Evolutionary conservation across 768 basidiomycete species (phyloP).

Genomic region (Mycena kentingensis): DNA sequence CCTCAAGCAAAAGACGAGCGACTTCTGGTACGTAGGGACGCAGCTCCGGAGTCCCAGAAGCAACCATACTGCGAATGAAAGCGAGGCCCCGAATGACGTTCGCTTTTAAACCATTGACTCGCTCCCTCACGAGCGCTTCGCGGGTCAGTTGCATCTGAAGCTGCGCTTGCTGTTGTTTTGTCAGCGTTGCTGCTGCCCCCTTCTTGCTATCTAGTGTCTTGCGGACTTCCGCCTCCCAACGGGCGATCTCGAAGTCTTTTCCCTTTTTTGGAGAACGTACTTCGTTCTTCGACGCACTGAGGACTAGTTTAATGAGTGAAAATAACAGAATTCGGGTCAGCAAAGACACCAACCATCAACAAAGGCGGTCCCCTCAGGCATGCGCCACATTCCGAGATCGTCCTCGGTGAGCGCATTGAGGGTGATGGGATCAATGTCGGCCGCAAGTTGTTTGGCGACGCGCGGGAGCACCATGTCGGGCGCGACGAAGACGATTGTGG

Average conservation of each 20-base stretch:
- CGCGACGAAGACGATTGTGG: constrained; percentile 79
- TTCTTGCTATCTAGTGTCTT: constrained; percentile 84
- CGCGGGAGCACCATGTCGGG: constrained; percentile 68
- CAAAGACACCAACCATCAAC: constrained; percentile 10
- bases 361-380: constrained; percentile 69
- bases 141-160: constrained; percentile 82
- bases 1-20: constrained; percentile 61
- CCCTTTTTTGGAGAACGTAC: constrained; percentile 60
- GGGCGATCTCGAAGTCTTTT: constrained; percentile 85
- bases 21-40: constrained; percentile 58
- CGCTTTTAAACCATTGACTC: constrained; percentile 55
- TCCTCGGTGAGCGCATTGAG: constrained; percentile 66
- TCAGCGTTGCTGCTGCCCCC: constrained; percentile 48
- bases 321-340: neutral
- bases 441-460: constrained; percentile 64
- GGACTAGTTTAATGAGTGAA: constrained; percentile 43
- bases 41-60: constrained; percentile 51
- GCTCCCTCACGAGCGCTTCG: constrained; percentile 67
- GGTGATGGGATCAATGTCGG: constrained; percentile 62
- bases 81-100: constrained; percentile 67
- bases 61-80: constrained; percentile 66
- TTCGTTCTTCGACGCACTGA: constrained; percentile 60
- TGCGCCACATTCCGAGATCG: constrained; percentile 84
- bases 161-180: constrained; percentile 84
- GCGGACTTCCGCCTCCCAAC: constrained; percentile 95